Evolutionary conservation across 1,284 basidiomycete genomes (phyloP), one percentile per base, ranked within the genome.

Genomic region (Puccinia polysora): DNA sequence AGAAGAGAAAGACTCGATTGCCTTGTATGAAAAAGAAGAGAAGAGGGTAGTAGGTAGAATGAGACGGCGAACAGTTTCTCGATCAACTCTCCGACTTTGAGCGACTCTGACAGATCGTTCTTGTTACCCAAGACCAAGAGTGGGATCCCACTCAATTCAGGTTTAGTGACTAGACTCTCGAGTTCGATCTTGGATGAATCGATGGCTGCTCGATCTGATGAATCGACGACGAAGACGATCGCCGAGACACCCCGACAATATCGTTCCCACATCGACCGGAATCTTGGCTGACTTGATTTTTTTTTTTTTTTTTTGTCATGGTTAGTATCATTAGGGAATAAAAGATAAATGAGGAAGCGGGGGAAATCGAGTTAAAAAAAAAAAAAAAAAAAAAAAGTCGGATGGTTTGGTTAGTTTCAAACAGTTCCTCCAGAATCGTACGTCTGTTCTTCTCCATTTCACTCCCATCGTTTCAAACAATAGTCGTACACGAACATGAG

Each of bases 201-300:
- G 78, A 95, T 88, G 77, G 88, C 90, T 69, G 89, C 88, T 73
- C 82, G 83, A 78, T 95, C 92, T 60, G 85, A 84, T 2, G 91
- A 89, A 79, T 96, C 92, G 40, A 96, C 89, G 28, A 96, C 88
- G 78, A 91, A 95, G n/a, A 97, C 86, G 56, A 98, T 89, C 7
- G 94, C 94, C 77, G 94, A 90, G 0, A 94, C 91, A 10, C 94
- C 94, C 73, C 89, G 86, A 80, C 93, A 96, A 80, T 97, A 98
- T 50, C 95, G 84, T 81, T 96, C 92, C 95, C 91, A 85, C 83
- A 85, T 84, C 62, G 82, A 82, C 58, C 94, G 86, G 78, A 97
- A 98, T 78, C 92, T 89, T 1, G 94, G 90, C 82, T 97, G 94
- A 18, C 93, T 93, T 83, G 40, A 43, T 43, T 60, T 59, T 40